Evolutionary conservation across 768 basidiomycete species (phyloP).

Genomic region (Boletales sp.): DNA sequence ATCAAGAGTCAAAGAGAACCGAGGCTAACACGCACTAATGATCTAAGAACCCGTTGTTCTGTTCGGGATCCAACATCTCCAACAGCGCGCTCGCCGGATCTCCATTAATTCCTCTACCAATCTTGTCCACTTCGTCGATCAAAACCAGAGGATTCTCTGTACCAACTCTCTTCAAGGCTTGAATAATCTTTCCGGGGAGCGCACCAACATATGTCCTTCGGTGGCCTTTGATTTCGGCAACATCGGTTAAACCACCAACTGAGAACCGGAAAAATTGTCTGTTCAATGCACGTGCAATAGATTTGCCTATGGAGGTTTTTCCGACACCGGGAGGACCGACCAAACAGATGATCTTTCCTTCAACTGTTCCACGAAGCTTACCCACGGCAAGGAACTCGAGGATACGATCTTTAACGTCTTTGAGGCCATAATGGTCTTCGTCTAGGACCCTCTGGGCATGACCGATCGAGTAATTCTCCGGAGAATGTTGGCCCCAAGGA

Average conservation of each 20-base stretch:
- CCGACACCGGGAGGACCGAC: slow-evolving; percentile 98
- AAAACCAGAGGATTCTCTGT: slow-evolving; percentile 93
- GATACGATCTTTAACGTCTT: slow-evolving; percentile 90
- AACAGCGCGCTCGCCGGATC: slow-evolving; percentile 89
- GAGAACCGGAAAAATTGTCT: slow-evolving; percentile 96
- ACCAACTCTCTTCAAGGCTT: slow-evolving; percentile 88
- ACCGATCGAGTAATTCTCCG: slow-evolving; percentile 86
- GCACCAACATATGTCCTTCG: slow-evolving; percentile 95
- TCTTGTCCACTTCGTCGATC: slow-evolving; percentile 96
- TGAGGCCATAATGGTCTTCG: slow-evolving; percentile 91
- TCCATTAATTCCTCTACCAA: slow-evolving; percentile 86
- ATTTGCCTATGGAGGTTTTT: slow-evolving; percentile 95
- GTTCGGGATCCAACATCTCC: slow-evolving; percentile 94
- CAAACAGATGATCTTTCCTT: slow-evolving; percentile 97
- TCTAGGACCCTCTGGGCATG: slow-evolving; percentile 85
- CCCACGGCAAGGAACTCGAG: slow-evolving; percentile 96
- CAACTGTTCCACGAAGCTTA: slow-evolving; percentile 88
- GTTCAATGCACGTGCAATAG: slow-evolving; percentile 85
- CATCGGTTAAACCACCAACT: slow-evolving; percentile 94
- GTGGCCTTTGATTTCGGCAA: slow-evolving; percentile 99
- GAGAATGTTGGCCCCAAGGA: slow-evolving; percentile 94
- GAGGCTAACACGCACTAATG: slow-evolving; percentile 70
- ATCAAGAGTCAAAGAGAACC: background rate
- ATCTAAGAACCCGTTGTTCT: slow-evolving; percentile 91
- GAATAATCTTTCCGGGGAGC: slow-evolving; percentile 91